A percentile compares a stretch with the other conserved stretches of the same genome.
phyloP scores from a whole-genome alignment of 306 rosid genomes.

The Malus sylvestris region DNA sequence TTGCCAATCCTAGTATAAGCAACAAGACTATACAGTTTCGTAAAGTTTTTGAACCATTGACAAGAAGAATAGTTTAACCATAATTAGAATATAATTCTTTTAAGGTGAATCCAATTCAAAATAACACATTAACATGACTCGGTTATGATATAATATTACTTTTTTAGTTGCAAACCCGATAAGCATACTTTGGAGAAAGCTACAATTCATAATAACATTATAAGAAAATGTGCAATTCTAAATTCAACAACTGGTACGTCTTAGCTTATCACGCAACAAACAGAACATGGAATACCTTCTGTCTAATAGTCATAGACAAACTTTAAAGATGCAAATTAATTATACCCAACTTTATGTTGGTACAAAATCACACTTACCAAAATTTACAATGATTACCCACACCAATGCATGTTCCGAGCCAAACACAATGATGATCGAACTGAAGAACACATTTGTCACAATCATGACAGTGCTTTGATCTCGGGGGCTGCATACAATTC shows the following conservation, averaged over 20 bases:
- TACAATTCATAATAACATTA: neutral
- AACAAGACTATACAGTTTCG: neutral
- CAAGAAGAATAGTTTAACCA: neutral
- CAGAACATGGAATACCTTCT: slow-evolving; percentile 9
- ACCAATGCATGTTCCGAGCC: slow-evolving; percentile 99
- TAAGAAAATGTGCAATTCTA: neutral
- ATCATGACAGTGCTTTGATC: slow-evolving; percentile 96
- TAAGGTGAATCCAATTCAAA: neutral
- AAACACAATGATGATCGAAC: slow-evolving; percentile 98
- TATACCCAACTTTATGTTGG: neutral
- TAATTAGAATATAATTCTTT: neutral
- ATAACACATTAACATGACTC: no score
- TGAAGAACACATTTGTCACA: slow-evolving; percentile 94
- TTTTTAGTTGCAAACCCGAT: neutral
- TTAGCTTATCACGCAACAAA: neutral
- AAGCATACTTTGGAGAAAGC: neutral
- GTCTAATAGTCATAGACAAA: slow-evolving; percentile 10
- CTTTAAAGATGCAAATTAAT: neutral
- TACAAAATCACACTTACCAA: slow-evolving; percentile 62
- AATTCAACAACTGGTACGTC: neutral
- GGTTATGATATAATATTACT: neutral
- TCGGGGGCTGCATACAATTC: slow-evolving; percentile 74
- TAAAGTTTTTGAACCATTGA: neutral
- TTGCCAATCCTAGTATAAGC: neutral
- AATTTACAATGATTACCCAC: slow-evolving; percentile 85